These are phyloP conservation scores for Chaetomium cochliodes DNA, from an alignment of 495 filamentous ascomycete genomes.

Conservation along the genomic window DNA sequence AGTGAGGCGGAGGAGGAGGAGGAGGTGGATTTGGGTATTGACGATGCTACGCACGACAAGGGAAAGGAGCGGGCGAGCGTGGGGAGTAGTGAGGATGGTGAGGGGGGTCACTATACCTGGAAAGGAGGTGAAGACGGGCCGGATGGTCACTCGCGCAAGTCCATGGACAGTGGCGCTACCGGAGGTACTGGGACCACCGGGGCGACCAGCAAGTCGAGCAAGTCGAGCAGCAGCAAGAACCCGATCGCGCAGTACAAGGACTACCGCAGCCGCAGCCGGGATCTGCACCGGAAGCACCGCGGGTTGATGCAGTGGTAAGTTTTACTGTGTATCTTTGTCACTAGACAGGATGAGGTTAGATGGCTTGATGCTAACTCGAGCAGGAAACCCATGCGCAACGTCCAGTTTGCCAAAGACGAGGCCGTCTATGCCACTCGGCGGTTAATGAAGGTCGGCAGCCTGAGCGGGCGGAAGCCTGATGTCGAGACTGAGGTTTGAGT, in stretches of 20 bases:
- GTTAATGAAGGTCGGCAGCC: conserved; percentile 54
- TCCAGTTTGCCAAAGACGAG: conserved; percentile 71
- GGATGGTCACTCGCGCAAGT: conserved; percentile 19
- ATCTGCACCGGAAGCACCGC: conserved; percentile 65
- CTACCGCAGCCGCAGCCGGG: conserved; percentile 54
- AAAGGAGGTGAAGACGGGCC: conserved; percentile 7
- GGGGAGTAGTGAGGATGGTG: conserved; percentile 9
- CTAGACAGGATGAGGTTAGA: not conserved
- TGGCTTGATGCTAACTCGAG: conserved; percentile 12
- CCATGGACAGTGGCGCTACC: conserved; percentile 27
- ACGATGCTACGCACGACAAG: conserved; percentile 39
- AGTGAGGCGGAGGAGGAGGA: conserved; percentile 35
- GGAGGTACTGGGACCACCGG: conserved; percentile 10
- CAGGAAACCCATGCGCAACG: conserved; percentile 61
- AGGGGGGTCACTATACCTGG: conserved; percentile 22
- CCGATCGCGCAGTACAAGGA: conserved; percentile 50
- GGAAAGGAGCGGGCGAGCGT: not conserved
- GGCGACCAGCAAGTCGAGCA: conserved; percentile 10
- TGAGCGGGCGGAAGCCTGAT: conserved; percentile 63
- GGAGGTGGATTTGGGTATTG: conserved; percentile 46
- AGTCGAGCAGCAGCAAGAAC: conserved; percentile 39
- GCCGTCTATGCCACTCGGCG: conserved; percentile 59
- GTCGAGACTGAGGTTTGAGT: conserved; percentile 63
- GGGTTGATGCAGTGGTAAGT: conserved; percentile 72
- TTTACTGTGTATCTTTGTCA: not conserved